Base-by-base conservation (phyloP, 805 yeast species). In the Scheffersomyces amazonensis region DNA sequence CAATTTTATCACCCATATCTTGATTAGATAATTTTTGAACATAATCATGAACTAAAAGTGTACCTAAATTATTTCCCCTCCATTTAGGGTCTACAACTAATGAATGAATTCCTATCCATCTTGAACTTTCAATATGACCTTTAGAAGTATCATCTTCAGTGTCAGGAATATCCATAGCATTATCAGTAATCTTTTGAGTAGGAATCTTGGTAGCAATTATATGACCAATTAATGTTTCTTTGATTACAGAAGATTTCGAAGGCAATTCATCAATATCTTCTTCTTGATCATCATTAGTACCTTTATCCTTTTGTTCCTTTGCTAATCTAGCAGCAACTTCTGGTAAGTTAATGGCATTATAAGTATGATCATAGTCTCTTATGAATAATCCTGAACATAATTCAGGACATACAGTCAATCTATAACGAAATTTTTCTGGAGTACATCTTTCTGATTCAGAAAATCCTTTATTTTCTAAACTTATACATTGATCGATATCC, bases 11-110 rank as follows among this genome's bases (percentile, higher is more conserved):
- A 32, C 93, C 96, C 44, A 88, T 81, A 49, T 81, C 87, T 58
- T 89, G 95, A 58, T 88, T 88, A 34, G 87, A 78, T 60, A 91
- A 68, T 56, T 91, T 87, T 61, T 93, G 97, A 44, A 90, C 76
- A 64, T 87, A 93, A 63, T 91, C 99, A 49, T 85, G 88, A 52
- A 91, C 62, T 54, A 91, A 65, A 41, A 89, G 68, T 11, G 95
- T 78, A 7, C 95, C 98, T 42, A 93, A 69, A 55, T 86, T 87
- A 62, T 80, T 76, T 42, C 90, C 87, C 58, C 83, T 87, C 73
- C 80, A 87, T 28, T 80, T 78, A 16, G 89, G 86, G 49, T 80
- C 80, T 19, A 93, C 78, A 2, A 80, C 90, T 17, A 91, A 66
- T 3, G 93, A 80, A 59, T 93, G 98, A 34, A 91, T 72, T 3